Evolutionary conservation across 2,329 filamentous ascomycete genomes (phyloP).

Genomic region (Trichoderma sp.): DNA sequence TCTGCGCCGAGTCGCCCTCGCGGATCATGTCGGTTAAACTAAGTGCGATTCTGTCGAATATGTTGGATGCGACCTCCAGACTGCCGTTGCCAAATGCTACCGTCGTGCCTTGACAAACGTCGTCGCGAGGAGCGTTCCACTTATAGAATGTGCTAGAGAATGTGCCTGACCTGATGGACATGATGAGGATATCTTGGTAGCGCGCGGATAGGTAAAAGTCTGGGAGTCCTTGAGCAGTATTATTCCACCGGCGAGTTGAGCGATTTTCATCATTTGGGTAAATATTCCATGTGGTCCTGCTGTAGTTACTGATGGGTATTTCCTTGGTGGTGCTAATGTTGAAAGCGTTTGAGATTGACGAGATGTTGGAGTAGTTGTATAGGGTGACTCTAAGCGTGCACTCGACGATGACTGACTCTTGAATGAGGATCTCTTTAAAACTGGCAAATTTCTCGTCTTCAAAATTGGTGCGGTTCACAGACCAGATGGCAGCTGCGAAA

Average conservation of each 20-base stretch:
- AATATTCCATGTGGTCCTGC: accelerated
- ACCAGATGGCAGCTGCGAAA: neutral
- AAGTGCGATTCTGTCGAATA: neutral
- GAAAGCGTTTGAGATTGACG: neutral
- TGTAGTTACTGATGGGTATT: neutral
- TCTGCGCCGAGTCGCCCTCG: neutral
- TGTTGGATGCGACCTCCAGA: neutral
- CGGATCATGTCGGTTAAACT: neutral
- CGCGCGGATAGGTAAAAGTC: neutral
- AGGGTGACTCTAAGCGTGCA: neutral
- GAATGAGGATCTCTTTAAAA: neutral
- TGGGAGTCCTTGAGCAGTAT: neutral
- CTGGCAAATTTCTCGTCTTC: too few species aligned
- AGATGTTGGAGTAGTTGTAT: neutral
- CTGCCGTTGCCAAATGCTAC: neutral
- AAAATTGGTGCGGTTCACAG: too few species aligned
- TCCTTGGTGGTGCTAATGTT: neutral
- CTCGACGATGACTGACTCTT: neutral
- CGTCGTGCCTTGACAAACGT: neutral
- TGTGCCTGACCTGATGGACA: neutral
- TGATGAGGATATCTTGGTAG: neutral
- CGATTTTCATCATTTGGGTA: too few species aligned
- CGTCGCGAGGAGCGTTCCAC: too few species aligned
- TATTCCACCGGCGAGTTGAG: neutral
- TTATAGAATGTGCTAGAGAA: neutral